Evolutionary conservation across 139 green algal genomes (phyloP).

Genomic region (Micractinium sp.): DNA sequence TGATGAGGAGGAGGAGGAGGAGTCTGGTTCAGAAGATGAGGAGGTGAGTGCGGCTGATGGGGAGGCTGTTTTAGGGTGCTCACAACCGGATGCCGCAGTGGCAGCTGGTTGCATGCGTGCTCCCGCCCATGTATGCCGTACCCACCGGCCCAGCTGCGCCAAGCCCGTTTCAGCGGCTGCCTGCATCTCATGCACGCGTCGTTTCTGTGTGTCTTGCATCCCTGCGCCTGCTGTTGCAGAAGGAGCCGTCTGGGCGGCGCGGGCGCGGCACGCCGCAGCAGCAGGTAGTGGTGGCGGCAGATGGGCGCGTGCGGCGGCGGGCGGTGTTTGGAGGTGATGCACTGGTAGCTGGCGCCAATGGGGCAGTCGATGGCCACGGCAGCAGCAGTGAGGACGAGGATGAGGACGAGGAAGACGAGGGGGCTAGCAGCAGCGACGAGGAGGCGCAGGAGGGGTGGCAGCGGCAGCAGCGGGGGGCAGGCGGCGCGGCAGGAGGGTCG

Average conservation of each 20-base stretch:
- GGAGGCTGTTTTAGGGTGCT: background rate
- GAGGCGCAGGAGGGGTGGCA: conserved; percentile 27
- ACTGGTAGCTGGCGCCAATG: background rate
- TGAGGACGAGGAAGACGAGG: conserved; percentile 22
- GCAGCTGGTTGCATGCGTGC: too few relatives aligned
- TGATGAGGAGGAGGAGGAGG: conserved; percentile 46
- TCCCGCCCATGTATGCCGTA: too few relatives aligned
- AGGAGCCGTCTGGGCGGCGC: background rate
- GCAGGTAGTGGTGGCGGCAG: conserved; percentile 19
- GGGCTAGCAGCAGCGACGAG: conserved; percentile 24
- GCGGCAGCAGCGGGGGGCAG: conserved; percentile 4
- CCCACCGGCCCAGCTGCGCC: background rate
- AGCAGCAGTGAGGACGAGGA: conserved; percentile 3
- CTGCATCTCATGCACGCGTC: too few relatives aligned
- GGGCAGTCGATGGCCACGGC: conserved; percentile 1
- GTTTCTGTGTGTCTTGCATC: background rate
- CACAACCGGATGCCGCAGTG: too few relatives aligned
- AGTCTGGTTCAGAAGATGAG: conserved; percentile 52
- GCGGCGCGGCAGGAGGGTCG: background rate
- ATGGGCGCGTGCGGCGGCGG: conserved; percentile 62
- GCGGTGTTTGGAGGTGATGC: conserved; percentile 57
- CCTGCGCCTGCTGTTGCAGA: background rate
- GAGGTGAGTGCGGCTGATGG: background rate
- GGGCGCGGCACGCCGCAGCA: background rate
- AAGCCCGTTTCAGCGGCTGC: background rate